Base-by-base conservation (phyloP, 768 basidiomycete genomes). In the Psilocybe azurescens region DNA sequence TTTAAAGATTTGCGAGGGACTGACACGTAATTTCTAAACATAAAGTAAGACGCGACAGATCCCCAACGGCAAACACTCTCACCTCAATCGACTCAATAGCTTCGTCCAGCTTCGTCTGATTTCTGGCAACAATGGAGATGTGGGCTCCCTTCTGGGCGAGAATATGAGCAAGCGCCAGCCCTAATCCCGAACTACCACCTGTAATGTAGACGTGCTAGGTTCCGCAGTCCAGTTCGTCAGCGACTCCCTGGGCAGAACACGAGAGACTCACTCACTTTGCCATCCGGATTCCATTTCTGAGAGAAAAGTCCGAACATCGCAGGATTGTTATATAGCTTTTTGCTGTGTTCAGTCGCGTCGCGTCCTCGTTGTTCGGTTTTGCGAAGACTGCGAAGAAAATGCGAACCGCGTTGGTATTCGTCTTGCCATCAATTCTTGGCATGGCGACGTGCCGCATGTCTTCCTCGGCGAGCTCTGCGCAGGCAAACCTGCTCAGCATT, bases 111-210 rank as follows among this genome's bases (percentile, higher is more conserved):
- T 84, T 87, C 49, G 78, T 78, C 67, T 89, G 81, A 55, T 89
- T 87, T 11, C 94, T 82, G 6, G 94, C 94, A 9, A 96, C 89
- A 61, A 96, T 93, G 6, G 91, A 93, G 3, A 96, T 89, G 64
- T 93, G 82, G 0, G 94, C 93, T 0, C 95, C 95, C 61, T 79
- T 79, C 62, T 78, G 76, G 13, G 85, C 83, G 1, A 97, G 80
- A 14, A 89, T 76, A 30, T 83, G 79, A 1, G 94, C 90, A 7
- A 96, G 77, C 0, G 87, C 83, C 2, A 94, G 81, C 1, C 95
- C 95, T 0, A 95, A 84, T 0, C 95, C 95, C 13, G 87, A 80
- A 46, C 88, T 90, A 3, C 92, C 94, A 2, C 95, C 95, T 0
- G 94, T 94, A 16, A 97, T 79, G 71, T 94, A 93, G 74, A 88